A percentile compares a stretch with the other conserved stretches of the same genome.
Evolutionary conservation across 2,329 filamentous ascomycete species (phyloP).

Genomic region (Trichothecium sympodiale): DNA sequence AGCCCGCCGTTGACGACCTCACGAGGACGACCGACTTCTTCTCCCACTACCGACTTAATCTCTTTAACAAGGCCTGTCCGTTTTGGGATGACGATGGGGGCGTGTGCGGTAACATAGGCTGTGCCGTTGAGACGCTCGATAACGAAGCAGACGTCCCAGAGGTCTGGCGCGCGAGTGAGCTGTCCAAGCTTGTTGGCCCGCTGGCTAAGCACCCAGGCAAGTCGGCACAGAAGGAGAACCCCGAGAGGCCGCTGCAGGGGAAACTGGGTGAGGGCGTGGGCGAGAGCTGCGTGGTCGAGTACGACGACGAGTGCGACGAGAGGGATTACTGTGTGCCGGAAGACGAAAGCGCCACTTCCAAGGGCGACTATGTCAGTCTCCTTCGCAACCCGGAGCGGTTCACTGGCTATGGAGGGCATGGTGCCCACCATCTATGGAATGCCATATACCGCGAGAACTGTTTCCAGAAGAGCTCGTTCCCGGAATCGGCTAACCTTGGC

Average conservation of each 20-base stretch:
- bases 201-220: slow-evolving; percentile 80
- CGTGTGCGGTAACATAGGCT: slow-evolving; percentile 95
- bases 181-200: slow-evolving; percentile 86
- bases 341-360: slow-evolving; percentile 74
- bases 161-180: slow-evolving; percentile 83
- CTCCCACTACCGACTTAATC: slow-evolving; percentile 89
- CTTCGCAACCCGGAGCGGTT: slow-evolving; percentile 90
- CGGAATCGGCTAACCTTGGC: slow-evolving; percentile 45
- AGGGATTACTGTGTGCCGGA: slow-evolving; percentile 95
- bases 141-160: slow-evolving; percentile 88
- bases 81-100: slow-evolving; percentile 92
- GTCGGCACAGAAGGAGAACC: slow-evolving; percentile 58
- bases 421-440: slow-evolving; percentile 87
- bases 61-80: slow-evolving; percentile 88
- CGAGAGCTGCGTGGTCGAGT: slow-evolving; percentile 94
- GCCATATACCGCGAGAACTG: slow-evolving; percentile 97
- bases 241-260: slow-evolving; percentile 66
- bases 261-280: slow-evolving; percentile 76
- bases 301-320: slow-evolving; percentile 94
- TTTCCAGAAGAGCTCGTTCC: slow-evolving; percentile 62
- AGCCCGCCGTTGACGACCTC: slow-evolving; percentile 67
- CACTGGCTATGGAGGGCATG: slow-evolving; percentile 81
- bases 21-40: slow-evolving; percentile 93
- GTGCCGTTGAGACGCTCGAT: slow-evolving; percentile 87
- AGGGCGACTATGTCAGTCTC: slow-evolving; percentile 94